phyloP scores from a whole-genome alignment of 2,329 filamentous ascomycete species.

The Pleurostoma richardsiae region DNA sequence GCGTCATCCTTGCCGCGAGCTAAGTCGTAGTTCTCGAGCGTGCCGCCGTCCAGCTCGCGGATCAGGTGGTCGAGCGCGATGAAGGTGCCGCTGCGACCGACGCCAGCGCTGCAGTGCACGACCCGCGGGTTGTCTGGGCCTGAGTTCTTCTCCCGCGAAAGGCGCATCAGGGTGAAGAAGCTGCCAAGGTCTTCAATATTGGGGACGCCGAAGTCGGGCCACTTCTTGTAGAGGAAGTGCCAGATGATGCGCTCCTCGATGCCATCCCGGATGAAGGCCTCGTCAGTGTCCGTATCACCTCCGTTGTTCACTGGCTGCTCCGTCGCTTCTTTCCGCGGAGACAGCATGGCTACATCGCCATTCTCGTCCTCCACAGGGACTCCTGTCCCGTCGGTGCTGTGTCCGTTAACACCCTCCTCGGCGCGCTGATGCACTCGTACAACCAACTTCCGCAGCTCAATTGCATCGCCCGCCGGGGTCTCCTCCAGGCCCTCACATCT shows the following conservation, averaged over 20 bases:
- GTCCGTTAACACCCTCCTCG: constrained; percentile 3
- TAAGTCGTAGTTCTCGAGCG: constrained; percentile 46
- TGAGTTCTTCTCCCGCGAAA: constrained; percentile 56
- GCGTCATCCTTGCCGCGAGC: neutral
- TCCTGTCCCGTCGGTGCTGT: neutral
- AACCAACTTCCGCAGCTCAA: constrained; percentile 70
- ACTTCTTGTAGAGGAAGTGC: constrained; percentile 81
- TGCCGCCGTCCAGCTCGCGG: constrained; percentile 72
- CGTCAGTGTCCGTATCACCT: constrained; percentile 5
- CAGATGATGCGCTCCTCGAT: constrained; percentile 62
- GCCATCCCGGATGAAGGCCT: constrained; percentile 7
- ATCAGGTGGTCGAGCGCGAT: constrained; percentile 93
- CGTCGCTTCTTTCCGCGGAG: constrained; percentile 3
- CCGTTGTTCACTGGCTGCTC: neutral
- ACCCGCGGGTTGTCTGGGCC: constrained; percentile 67
- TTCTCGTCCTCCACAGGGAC: constrained; percentile 2
- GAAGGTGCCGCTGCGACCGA: constrained; percentile 91
- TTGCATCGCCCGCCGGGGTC: constrained; percentile 48
- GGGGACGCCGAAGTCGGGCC: constrained; percentile 89
- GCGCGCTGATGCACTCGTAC: constrained; percentile 38
- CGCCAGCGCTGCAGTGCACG: constrained; percentile 84
- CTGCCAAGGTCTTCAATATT: constrained; percentile 60
- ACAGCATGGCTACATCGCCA: constrained; percentile 10
- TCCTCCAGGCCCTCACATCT: constrained; percentile 59
- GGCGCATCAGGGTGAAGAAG: constrained; percentile 64